Evolutionary conservation across 306 rosid genomes (phyloP).

Genomic region (Hippophae tibetana): DNA sequence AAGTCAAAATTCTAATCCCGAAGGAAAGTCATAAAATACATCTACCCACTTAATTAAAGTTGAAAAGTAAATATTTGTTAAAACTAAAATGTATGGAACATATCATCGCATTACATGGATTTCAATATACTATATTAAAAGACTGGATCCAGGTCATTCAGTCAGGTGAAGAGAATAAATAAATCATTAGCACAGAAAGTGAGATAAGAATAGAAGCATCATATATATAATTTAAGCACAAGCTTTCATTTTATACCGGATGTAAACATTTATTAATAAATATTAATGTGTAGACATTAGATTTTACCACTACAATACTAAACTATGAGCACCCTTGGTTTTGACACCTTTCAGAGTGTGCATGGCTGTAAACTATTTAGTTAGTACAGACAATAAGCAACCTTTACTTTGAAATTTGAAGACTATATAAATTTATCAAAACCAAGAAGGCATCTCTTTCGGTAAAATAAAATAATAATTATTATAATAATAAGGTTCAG

Average conservation of each 20-base stretch:
- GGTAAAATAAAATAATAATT: slow-evolving; percentile 16
- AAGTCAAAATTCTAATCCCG: slow-evolving; percentile 35
- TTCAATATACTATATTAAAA: slow-evolving; percentile 21
- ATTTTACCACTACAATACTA: slow-evolving; percentile 9
- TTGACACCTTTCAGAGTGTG: slow-evolving; percentile 30
- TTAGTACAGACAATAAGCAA: slow-evolving; percentile 27
- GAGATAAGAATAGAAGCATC: slow-evolving; percentile 61
- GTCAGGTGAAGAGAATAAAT: slow-evolving; percentile 36
- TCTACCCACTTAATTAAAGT: slow-evolving; percentile 2
- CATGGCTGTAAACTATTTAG: slow-evolving; percentile 22
- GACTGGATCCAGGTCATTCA: slow-evolving; percentile 68
- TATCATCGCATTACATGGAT: slow-evolving; percentile 33
- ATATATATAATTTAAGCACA: slow-evolving; percentile 33
- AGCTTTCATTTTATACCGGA: slow-evolving; percentile 23
- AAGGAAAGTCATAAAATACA: slow-evolving; percentile 12
- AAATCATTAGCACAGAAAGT: slow-evolving; percentile 11
- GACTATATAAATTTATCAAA: slow-evolving; percentile 23
- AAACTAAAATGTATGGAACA: slow-evolving; percentile 15
- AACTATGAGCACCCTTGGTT: slow-evolving; percentile 42
- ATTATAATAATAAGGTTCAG: slow-evolving; percentile 4
- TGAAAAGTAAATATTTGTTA: slow-evolving; percentile 12
- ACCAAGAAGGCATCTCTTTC: slow-evolving; percentile 47
- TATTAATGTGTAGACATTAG: slow-evolving; percentile 6
- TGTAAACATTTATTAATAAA: slow-evolving; percentile 12
- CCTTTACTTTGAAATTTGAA: slow-evolving; percentile 25